Conservation (phyloP, 2,329 filamentous ascomycete genomes). For the Thelonectria blattea region DNA sequence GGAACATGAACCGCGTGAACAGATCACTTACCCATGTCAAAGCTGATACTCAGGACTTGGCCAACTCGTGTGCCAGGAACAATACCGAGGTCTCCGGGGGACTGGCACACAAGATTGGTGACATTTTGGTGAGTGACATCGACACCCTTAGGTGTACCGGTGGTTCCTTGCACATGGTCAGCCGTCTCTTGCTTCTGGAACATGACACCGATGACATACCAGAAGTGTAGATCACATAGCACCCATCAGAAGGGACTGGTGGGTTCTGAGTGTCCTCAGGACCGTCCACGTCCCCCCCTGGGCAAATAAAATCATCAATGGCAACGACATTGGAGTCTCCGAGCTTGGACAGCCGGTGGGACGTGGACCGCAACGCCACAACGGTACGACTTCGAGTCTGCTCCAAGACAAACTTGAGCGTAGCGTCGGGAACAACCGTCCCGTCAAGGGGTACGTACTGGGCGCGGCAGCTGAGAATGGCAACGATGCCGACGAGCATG, state of each 20-base stretch:
- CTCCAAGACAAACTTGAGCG: slow-evolving; percentile 55
- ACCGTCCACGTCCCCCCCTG: not conserved
- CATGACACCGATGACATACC: slow-evolving; percentile 39
- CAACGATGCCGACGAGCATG: slow-evolving; percentile 63
- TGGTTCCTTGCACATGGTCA: slow-evolving; percentile 48
- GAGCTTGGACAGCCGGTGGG: slow-evolving; percentile 34
- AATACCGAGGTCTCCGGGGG: slow-evolving; percentile 58
- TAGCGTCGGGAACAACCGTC: slow-evolving; percentile 55
- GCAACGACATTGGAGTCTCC: slow-evolving; percentile 35
- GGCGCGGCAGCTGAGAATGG: slow-evolving; percentile 60
- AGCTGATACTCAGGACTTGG: slow-evolving; percentile 62
- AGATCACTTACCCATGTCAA: slow-evolving; percentile 67
- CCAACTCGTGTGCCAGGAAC: slow-evolving; percentile 57
- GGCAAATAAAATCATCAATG: slow-evolving; percentile 36
- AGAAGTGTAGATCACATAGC: slow-evolving; percentile 62
- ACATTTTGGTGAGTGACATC: slow-evolving; percentile 62
- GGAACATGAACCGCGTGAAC: too few relatives aligned
- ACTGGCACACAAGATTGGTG: slow-evolving; percentile 57
- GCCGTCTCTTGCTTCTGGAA: not conserved
- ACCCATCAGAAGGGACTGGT: slow-evolving; percentile 41
- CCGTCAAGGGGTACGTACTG: slow-evolving; percentile 67
- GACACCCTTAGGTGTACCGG: slow-evolving; percentile 64
- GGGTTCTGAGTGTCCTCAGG: not conserved
- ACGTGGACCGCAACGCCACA: slow-evolving; percentile 50
- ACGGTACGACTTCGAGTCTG: slow-evolving; percentile 52